phyloP scores from a whole-genome alignment of 352 stramenopile genomes.

The Saprolegnia diclina region DNA sequence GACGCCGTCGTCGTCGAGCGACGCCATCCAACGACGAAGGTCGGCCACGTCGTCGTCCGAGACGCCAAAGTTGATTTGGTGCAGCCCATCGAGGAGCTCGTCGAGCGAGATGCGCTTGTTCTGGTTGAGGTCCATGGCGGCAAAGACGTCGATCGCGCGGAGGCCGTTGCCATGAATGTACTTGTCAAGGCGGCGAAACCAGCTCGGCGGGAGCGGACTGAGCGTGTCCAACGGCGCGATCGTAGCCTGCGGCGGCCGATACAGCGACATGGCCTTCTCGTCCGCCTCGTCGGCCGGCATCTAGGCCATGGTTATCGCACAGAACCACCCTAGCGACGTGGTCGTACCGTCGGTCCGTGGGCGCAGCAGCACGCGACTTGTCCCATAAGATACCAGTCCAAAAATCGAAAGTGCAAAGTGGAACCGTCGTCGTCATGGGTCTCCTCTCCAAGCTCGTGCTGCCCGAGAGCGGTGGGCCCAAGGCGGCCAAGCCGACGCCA shows the following conservation, averaged over 20 bases:
- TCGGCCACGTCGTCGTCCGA: constrained; percentile 1
- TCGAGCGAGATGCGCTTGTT: constrained; percentile 36
- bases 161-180: constrained; percentile 48
- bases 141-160: constrained; percentile 42
- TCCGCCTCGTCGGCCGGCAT: constrained; percentile 1
- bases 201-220: constrained; percentile 32
- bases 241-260: constrained; percentile 7
- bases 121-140: constrained; percentile 43
- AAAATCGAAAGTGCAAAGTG: neutral
- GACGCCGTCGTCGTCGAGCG: constrained; percentile 38
- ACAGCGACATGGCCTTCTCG: neutral
- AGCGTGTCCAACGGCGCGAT: neutral
- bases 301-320: neutral
- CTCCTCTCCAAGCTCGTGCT: constrained; percentile 9
- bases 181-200: constrained; percentile 48
- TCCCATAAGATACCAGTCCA: constrained; percentile 10
- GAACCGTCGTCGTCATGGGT: neutral
- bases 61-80: constrained; percentile 45
- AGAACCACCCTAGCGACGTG: neutral
- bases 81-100: constrained; percentile 44
- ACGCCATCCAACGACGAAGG: constrained; percentile 42
- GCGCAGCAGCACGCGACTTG: constrained; percentile 13
- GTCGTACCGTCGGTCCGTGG: neutral
- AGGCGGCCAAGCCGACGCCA: constrained; percentile 4
- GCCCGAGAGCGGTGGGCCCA: neutral